phyloP scores from a whole-genome alignment of 148 eudicot species.

The Polygonum aviculare region DNA sequence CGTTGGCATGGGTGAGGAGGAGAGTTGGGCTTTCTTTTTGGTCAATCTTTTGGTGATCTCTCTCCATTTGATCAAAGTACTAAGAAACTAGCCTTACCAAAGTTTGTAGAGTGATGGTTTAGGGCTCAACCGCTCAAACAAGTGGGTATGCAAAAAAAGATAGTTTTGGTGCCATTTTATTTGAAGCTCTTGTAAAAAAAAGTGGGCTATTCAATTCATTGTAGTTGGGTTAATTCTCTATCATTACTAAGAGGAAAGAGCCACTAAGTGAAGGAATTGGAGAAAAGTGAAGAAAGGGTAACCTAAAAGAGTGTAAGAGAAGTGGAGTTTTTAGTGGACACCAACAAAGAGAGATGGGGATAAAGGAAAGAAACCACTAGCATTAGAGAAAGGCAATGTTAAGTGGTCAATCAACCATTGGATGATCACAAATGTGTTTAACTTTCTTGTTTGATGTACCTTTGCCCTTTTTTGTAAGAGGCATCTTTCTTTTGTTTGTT shows the following conservation, averaged over 20 bases:
- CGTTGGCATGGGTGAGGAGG: background rate
- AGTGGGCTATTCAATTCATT: no score
- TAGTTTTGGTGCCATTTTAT: no score
- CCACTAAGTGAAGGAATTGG: background rate
- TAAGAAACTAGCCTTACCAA: background rate
- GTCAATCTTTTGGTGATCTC: background rate
- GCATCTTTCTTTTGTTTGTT: conserved; percentile 4
- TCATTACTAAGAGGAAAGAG: background rate
- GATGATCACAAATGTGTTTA: conserved; percentile 15
- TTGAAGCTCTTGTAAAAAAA: background rate
- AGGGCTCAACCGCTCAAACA: conserved; percentile 1
- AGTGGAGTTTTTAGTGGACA: conserved; percentile 23
- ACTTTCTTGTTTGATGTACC: conserved; percentile 3
- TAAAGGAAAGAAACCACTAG: conserved; percentile 30
- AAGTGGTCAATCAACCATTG: conserved; percentile 41
- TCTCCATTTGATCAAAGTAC: background rate
- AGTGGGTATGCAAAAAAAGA: background rate
- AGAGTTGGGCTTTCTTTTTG: background rate
- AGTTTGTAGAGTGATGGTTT: background rate
- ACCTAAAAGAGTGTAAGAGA: conserved; percentile 9
- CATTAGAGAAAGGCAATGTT: conserved; percentile 19
- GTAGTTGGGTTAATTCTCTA: background rate
- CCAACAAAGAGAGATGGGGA: conserved; percentile 15
- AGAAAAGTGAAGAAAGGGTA: conserved; percentile 9
- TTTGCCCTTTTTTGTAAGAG: background rate